Percentiles rank a stretch among this genome's conserved stretches.
These are phyloP conservation scores for Chytriomyces sp. DNA, from an alignment of 192 early-diverging fungal genomes.

Conservation along the genomic window DNA sequence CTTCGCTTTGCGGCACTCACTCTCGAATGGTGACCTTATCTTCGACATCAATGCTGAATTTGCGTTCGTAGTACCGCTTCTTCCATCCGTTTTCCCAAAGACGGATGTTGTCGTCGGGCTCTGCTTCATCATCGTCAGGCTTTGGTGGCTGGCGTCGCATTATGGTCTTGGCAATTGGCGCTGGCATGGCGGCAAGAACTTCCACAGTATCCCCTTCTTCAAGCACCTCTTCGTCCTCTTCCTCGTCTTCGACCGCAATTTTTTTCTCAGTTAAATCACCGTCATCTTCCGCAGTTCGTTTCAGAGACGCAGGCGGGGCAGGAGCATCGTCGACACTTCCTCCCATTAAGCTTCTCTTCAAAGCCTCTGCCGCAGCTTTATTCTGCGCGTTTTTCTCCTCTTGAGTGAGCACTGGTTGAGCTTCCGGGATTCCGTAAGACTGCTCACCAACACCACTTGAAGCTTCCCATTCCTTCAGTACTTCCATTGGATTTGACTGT, in stretches of 20 bases:
- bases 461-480: background rate
- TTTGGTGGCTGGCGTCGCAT: background rate
- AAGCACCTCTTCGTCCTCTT: slow-evolving; percentile 41
- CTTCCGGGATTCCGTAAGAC: background rate
- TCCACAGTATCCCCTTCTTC: slow-evolving; percentile 58
- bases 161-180: slow-evolving; percentile 23
- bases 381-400: slow-evolving; percentile 36
- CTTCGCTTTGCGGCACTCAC: slow-evolving; percentile 27
- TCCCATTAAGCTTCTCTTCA: slow-evolving; percentile 40
- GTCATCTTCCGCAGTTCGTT: slow-evolving; percentile 27
- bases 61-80: slow-evolving; percentile 77
- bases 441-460: background rate
- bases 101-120: slow-evolving; percentile 67
- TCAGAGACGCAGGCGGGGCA: background rate
- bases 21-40: slow-evolving; percentile 54
- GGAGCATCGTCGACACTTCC: background rate
- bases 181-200: slow-evolving; percentile 47
- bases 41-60: slow-evolving; percentile 70
- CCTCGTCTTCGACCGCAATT: slow-evolving; percentile 36
- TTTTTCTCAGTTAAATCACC: slow-evolving; percentile 15
- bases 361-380: slow-evolving; percentile 53
- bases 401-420: background rate
- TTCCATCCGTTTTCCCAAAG: slow-evolving; percentile 80
- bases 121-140: slow-evolving; percentile 47
- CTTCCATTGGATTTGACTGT: slow-evolving; percentile 8